Base-by-base conservation (phyloP, 2,329 filamentous ascomycete species). In the Sarocladium strictum region DNA sequence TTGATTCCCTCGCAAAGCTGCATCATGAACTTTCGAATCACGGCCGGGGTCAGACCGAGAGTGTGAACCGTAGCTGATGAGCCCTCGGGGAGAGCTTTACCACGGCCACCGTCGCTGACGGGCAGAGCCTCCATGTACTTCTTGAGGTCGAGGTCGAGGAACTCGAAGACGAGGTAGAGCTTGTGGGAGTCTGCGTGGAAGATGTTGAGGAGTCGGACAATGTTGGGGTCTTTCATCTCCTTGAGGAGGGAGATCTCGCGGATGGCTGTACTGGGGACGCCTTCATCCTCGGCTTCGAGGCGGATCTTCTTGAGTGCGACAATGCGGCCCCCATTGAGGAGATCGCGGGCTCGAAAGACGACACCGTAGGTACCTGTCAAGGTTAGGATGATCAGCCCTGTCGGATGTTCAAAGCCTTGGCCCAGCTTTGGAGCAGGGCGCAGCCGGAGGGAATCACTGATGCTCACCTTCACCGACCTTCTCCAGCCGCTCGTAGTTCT, bases 401-500 rank as follows among this genome's bases (percentile, higher is more conserved):
- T n/a, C n/a, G n/a, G n/a, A n/a, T n/a, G n/a, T n/a, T n/a, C n/a
- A n/a, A n/a, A n/a, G n/a, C n/a, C n/a, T n/a, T n/a, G n/a, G n/a
- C n/a, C n/a, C n/a, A n/a, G n/a, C n/a, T n/a, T n/a, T n/a, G n/a
- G n/a, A n/a, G n/a, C n/a, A n/a, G n/a, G n/a, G n/a, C n/a, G n/a
- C n/a, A n/a, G n/a, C n/a, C n/a, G n/a, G n/a, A n/a, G n/a, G n/a
- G n/a, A n/a, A n/a, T n/a, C n/a, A n/a, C 27, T 17, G 29, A 26
- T 45, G 37, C 81, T 64, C 75, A 94, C 91, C 91, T 83, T 96
- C 91, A 72, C 91, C 91, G 66, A 96, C 91, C 79, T 96, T 96
- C 77, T 96, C 91, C 66, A 96, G 82, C 76, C 95, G 95, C 75
- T 96, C 89, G 72, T 96, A 96, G 75, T 96, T 95, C 73, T 96